Evolutionary conservation across 257 asterid species (phyloP).

Genomic region (Solanum commersonii): DNA sequence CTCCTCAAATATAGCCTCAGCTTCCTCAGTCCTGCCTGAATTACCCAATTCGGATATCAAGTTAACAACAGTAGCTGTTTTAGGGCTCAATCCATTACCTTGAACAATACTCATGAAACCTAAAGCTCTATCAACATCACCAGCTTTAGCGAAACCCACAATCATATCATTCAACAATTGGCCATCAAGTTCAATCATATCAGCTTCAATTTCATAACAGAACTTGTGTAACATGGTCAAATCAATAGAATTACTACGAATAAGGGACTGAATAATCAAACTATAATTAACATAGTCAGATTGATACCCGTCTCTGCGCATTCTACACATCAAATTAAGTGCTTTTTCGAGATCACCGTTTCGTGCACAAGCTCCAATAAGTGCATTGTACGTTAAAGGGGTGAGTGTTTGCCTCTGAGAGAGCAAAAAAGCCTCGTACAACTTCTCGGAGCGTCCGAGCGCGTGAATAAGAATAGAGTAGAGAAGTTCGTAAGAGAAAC

Average conservation of each 20-base stretch:
- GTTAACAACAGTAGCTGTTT: conserved; percentile 48
- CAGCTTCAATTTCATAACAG: conserved; percentile 56
- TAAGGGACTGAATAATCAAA: conserved; percentile 65
- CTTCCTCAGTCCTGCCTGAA: conserved; percentile 80
- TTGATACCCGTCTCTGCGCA: conserved; percentile 82
- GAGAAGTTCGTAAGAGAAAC: conserved; percentile 81
- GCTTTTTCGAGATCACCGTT: conserved; percentile 88
- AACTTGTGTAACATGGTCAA: conserved; percentile 52
- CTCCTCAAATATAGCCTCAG: conserved; percentile 90
- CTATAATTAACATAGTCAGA: conserved; percentile 88
- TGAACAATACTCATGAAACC: conserved; percentile 60
- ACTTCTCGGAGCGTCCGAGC: conserved; percentile 64
- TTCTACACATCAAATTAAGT: conserved; percentile 64
- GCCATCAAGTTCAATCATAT: conserved; percentile 70
- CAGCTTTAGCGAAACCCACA: conserved; percentile 68
- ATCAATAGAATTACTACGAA: conserved; percentile 50
- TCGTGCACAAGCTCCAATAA: conserved; percentile 93
- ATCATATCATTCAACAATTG: conserved; percentile 71
- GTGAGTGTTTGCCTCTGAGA: conserved; percentile 74
- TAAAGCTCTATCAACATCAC: conserved; percentile 61
- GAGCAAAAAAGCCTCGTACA: conserved; percentile 82
- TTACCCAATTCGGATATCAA: conserved; percentile 62
- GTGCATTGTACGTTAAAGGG: conserved; percentile 83
- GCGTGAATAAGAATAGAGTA: conserved; percentile 83
- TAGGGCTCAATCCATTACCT: conserved; percentile 73